A percentile compares a stretch with the other conserved stretches of the same genome.
Evolutionary conservation across 106 monocot species (phyloP).

Genomic region (Apostasia ramifera): DNA sequence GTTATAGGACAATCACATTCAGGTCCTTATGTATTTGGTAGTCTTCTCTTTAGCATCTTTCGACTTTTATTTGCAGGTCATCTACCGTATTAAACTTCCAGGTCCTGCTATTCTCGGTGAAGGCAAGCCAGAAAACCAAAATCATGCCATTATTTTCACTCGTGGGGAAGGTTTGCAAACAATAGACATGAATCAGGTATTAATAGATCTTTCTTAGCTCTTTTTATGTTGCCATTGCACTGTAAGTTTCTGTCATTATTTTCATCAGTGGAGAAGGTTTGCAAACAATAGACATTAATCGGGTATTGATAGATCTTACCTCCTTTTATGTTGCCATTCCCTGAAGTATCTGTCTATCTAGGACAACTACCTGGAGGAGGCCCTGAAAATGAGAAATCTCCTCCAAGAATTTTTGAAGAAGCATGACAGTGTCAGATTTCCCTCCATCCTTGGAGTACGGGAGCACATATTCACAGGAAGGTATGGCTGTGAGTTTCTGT

Average conservation of each 20-base stretch:
- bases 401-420: conserved; percentile 85
- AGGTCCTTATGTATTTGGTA: too few species aligned
- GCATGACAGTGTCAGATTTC: conserved; percentile 68
- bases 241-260: too few species aligned
- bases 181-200: conserved; percentile 98
- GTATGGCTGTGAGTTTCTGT: conserved; percentile 15
- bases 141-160: conserved; percentile 95
- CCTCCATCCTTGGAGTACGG: conserved; percentile 87
- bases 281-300: too few species aligned
- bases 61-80: conserved; percentile 33
- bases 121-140: conserved; percentile 98
- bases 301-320: too few species aligned
- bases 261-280: too few species aligned
- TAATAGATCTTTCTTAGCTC: background rate
- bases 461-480: conserved; percentile 98
- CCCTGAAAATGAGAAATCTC: conserved; percentile 95
- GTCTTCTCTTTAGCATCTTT: too few species aligned
- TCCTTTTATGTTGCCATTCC: too few species aligned
- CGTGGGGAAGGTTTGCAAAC: conserved; percentile 95
- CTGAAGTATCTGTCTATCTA: conserved; percentile 4
- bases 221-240: too few species aligned
- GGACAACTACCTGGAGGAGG: conserved; percentile 97
- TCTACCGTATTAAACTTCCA: conserved; percentile 90
- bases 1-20: too few species aligned
- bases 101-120: conserved; percentile 91